Percentiles rank a stretch among this genome's conserved stretches.
Evolutionary conservation across 1,284 basidiomycete species (phyloP).

Genomic region (Austroboletus rostrupii): DNA sequence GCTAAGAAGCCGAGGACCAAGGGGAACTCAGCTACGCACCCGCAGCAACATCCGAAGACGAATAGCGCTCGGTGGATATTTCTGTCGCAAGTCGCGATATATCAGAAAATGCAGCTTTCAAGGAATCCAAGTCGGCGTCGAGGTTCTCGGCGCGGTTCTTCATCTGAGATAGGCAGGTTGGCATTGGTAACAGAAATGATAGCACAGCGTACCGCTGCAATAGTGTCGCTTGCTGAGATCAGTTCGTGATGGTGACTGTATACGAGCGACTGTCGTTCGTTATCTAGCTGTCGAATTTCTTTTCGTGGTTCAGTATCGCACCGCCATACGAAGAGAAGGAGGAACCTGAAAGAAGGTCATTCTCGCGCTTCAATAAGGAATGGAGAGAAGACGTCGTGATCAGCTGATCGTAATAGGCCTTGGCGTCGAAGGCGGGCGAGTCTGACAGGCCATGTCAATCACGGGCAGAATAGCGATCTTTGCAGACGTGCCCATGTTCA

Average conservation of each 20-base stretch:
- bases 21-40: constrained; percentile 4
- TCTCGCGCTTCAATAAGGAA: constrained; percentile 69
- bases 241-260: constrained; percentile 95
- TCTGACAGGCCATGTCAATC: constrained; percentile 41
- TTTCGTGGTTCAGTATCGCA: constrained; percentile 8
- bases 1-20: neutral
- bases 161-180: constrained; percentile 50
- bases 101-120: constrained; percentile 77
- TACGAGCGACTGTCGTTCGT: constrained; percentile 85
- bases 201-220: constrained; percentile 65
- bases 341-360: constrained; percentile 67
- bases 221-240: constrained; percentile 88
- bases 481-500: constrained; percentile 61
- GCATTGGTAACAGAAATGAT: neutral
- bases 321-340: constrained; percentile 1
- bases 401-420: constrained; percentile 78
- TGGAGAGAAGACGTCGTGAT: constrained; percentile 76
- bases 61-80: constrained; percentile 46
- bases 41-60: neutral
- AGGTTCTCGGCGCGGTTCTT: constrained; percentile 79
- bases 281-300: constrained; percentile 86
- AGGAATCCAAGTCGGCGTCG: constrained; percentile 76
- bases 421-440: constrained; percentile 77
- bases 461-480: neutral
- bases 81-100: constrained; percentile 76